phyloP scores from a whole-genome alignment of 1,139 yeast species.

The Debaryomycetaceae sp. region DNA sequence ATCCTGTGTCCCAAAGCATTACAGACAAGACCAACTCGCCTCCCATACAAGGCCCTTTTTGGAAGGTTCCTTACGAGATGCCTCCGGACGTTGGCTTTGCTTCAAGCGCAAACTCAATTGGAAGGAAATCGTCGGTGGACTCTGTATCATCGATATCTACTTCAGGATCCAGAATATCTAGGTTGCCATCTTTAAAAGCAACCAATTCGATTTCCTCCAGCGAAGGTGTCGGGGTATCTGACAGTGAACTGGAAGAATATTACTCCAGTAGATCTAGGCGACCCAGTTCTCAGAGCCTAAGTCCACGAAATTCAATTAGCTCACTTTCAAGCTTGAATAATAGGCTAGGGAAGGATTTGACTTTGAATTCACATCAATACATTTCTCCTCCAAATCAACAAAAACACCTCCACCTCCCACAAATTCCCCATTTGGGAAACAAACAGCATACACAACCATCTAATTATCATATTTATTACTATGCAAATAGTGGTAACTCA shows the following conservation, averaged over 20 bases:
- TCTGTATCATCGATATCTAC: conserved; percentile 31
- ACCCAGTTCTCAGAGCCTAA: conserved; percentile 24
- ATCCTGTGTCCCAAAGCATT: conserved; percentile 4
- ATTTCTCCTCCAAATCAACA: conserved; percentile 5
- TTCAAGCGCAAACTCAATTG: conserved; percentile 3
- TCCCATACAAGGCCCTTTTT: conserved; percentile 45
- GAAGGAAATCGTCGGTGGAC: conserved; percentile 36
- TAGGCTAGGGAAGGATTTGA: conserved; percentile 29
- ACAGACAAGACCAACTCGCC: conserved; percentile 21
- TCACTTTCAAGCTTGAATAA: conserved; percentile 47
- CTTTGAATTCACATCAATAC: conserved; percentile 4
- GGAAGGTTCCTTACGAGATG: conserved; percentile 53
- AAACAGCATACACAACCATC: conserved; percentile 3
- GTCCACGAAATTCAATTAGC: conserved; percentile 47
- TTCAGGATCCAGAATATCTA: conserved; percentile 24
- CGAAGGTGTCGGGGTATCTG: conserved; percentile 24
- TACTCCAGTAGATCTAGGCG: conserved; percentile 29
- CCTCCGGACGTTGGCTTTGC: conserved; percentile 18
- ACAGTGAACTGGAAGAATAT: conserved; percentile 39
- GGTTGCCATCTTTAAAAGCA: conserved; percentile 29
- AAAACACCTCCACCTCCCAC: conserved; percentile 4
- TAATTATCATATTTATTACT: conserved; percentile 3
- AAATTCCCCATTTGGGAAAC: conserved; percentile 2
- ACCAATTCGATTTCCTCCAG: conserved; percentile 16
- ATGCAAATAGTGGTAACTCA: conserved; percentile 11